phyloP scores from a whole-genome alignment of 345 rosid genomes.

The Ceriops tagal region DNA sequence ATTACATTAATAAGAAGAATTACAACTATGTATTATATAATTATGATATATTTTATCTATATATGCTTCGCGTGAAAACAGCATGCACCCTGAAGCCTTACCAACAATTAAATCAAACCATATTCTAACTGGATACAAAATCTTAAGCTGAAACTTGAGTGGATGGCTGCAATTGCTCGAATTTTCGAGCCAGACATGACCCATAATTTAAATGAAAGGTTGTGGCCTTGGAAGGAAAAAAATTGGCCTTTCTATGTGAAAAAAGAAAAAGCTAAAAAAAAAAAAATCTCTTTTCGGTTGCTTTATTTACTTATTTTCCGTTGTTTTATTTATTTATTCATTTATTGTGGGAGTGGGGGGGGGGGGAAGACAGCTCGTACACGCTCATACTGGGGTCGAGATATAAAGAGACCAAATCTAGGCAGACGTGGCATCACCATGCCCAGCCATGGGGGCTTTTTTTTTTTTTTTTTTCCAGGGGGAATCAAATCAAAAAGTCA shows the following conservation, averaged over 20 bases:
- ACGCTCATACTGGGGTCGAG: constrained; percentile 7
- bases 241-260: neutral
- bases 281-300: neutral
- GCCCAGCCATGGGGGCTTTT: constrained; percentile 8
- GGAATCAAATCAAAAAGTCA: constrained; percentile 18
- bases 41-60: too few relatives aligned
- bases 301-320: too few relatives aligned
- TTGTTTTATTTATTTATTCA: too few relatives aligned
- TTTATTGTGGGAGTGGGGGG: neutral
- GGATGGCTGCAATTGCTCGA: neutral
- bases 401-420: neutral
- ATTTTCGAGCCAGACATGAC: neutral
- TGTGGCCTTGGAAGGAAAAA: too few relatives aligned
- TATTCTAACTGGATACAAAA: neutral
- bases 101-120: too few relatives aligned
- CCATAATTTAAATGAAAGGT: neutral
- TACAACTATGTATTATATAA: too few relatives aligned
- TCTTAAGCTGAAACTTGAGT: neutral
- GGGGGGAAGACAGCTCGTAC: neutral
- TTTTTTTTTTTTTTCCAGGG: neutral
- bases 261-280: neutral
- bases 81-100: rapidly evolving
- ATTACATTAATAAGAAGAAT: too few relatives aligned
- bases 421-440: constrained; percentile 14
- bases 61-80: too few relatives aligned